Evolutionary conservation across 2,329 filamentous ascomycete genomes (phyloP).

Genomic region (Amesomyces nigricolor): DNA sequence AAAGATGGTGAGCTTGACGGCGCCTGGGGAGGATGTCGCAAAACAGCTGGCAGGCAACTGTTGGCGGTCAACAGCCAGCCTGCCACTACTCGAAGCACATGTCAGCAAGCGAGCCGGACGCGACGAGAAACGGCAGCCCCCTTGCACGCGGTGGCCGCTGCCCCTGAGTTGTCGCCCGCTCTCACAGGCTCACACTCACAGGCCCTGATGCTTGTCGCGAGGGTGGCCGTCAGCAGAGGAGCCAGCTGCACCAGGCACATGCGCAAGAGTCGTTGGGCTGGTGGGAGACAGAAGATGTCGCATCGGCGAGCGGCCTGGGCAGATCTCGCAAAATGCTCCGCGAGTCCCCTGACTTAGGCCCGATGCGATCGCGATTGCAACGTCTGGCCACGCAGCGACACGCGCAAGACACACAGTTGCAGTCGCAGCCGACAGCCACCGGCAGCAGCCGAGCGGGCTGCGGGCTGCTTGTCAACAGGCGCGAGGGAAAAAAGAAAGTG

Average conservation of each 20-base stretch:
- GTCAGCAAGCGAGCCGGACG: neutral
- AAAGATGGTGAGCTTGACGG: neutral
- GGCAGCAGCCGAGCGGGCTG: conserved; percentile 23
- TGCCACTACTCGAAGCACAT: neutral
- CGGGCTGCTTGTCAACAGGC: conserved; percentile 9
- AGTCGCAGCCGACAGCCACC: conserved; percentile 27
- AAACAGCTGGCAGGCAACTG: conserved; percentile 2
- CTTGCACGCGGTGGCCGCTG: conserved; percentile 7
- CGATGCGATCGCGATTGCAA: conserved; percentile 30
- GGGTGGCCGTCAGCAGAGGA: neutral
- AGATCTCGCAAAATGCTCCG: conserved; percentile 27
- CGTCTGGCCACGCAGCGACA: conserved; percentile 25
- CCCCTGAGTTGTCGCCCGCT: neutral
- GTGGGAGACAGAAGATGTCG: conserved; percentile 19
- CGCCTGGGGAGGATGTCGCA: neutral
- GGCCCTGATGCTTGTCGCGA: conserved; percentile 9
- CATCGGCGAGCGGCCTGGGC: conserved; percentile 20
- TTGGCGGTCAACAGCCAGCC: neutral
- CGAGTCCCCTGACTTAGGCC: conserved; percentile 28
- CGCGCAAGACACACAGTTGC: conserved; percentile 16
- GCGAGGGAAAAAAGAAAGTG: conserved; percentile 14
- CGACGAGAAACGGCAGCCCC: conserved; percentile 6
- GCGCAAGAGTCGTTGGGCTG: conserved; percentile 20
- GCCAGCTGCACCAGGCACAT: conserved; percentile 5
- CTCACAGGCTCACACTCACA: no score